A percentile compares a stretch with the other conserved stretches of the same genome.
Evolutionary conservation across 2,329 filamentous ascomycete species (phyloP).

Genomic region (Xylaria digitata): DNA sequence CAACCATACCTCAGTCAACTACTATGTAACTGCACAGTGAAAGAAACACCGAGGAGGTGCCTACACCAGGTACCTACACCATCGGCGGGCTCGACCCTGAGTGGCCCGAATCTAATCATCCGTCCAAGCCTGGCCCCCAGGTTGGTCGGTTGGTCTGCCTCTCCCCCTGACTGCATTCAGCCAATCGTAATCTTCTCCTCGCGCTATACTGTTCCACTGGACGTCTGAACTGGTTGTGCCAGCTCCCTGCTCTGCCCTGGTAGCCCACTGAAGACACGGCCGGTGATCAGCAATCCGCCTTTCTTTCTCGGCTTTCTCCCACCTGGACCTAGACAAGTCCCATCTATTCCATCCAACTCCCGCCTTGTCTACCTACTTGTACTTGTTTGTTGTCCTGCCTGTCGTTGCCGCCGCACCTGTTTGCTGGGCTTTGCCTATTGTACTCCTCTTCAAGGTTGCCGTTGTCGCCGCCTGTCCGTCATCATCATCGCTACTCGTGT

Average conservation of each 20-base stretch:
- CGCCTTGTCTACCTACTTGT: conserved; percentile 35
- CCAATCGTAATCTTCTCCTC: conserved; percentile 30
- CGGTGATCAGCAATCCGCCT: conserved; percentile 30
- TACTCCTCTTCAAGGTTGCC: conserved; percentile 11
- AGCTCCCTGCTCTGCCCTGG: too few species aligned
- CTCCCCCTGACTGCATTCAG: conserved; percentile 31
- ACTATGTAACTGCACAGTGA: conserved; percentile 10
- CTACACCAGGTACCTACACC: too few species aligned
- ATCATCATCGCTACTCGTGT: conserved; percentile 16
- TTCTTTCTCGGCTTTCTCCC: conserved; percentile 34
- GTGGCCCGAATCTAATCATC: conserved; percentile 40
- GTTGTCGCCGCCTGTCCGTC: conserved; percentile 7
- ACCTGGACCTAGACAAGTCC: conserved; percentile 24
- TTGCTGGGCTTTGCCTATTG: conserved; percentile 15
- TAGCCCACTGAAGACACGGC: conserved; percentile 18
- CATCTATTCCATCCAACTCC: conserved; percentile 34
- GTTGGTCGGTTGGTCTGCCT: conserved; percentile 32
- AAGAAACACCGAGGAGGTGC: too few species aligned
- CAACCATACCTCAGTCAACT: too few species aligned
- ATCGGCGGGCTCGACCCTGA: conserved; percentile 31
- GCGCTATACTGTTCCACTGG: conserved; percentile 28
- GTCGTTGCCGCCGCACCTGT: conserved; percentile 18
- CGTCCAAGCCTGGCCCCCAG: conserved; percentile 30
- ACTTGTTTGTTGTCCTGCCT: conserved; percentile 17
- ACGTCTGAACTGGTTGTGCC: conserved; percentile 9